Evolutionary conservation across 208 protist genomes (phyloP).

Genomic region (Crithidia brevicula): DNA sequence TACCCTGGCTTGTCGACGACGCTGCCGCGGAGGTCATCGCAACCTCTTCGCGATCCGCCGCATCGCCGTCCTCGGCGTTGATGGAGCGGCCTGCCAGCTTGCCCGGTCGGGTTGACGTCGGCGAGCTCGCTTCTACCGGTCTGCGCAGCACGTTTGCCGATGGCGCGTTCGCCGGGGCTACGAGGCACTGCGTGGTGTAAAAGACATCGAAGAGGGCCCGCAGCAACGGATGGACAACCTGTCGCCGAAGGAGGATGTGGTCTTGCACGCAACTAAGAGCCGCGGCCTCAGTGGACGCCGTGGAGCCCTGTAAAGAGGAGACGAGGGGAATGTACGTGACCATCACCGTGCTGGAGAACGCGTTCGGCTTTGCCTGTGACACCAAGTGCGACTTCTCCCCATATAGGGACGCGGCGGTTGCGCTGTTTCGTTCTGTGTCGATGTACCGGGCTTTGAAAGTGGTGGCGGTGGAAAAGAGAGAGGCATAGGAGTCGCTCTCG

Average conservation of each 20-base stretch:
- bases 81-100: not conserved
- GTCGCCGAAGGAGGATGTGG: slow-evolving; percentile 23
- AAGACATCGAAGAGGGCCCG: slow-evolving; percentile 30
- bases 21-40: too few species aligned
- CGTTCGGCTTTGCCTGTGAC: not conserved
- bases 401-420: too few species aligned
- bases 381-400: too few species aligned
- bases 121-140: not conserved
- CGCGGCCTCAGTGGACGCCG: slow-evolving; percentile 2
- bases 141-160: not conserved
- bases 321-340: slow-evolving; percentile 32
- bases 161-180: not conserved
- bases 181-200: slow-evolving; percentile 12
- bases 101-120: not conserved
- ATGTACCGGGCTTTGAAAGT: slow-evolving; percentile 19
- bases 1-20: too few species aligned
- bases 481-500: slow-evolving; percentile 23
- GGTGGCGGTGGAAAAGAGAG: slow-evolving; percentile 13
- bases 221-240: slow-evolving; percentile 26
- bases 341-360: not conserved
- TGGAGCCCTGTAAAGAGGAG: slow-evolving; percentile 17
- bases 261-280: slow-evolving; percentile 7
- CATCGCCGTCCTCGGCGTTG: not conserved
- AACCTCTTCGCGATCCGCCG: not conserved
- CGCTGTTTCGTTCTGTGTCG: not conserved